Base-by-base conservation (phyloP, 345 rosid genomes). In the Eucalyptus urophylla region DNA sequence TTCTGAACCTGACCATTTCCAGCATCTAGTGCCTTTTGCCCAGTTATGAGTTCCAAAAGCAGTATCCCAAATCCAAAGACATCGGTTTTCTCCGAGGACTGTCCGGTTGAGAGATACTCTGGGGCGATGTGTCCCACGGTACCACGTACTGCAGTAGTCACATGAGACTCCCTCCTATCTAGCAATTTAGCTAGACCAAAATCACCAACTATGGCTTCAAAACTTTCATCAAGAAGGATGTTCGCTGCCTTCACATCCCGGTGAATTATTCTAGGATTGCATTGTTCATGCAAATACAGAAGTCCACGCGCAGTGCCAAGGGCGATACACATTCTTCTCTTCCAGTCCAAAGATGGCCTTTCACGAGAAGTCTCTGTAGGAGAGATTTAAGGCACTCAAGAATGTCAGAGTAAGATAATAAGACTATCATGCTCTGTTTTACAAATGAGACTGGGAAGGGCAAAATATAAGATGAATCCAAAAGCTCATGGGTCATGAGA, bases 241-340 rank as follows among this genome's bases (percentile, higher is more conserved):
- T 97, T 97, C 53, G 99, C 99, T 62, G 99, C 99, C 94, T 97
- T 97, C 81, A 97, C 99, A 86, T 97, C 99, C 91, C 99, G 93
- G 88, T 97, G 99, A 86, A 97, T 97, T 72, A 98, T 98, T 94
- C 93, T 97, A 27, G 99, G 99, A 90, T 95, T 97, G 90, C 98
- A 95, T 72, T 97, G 99, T 89, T 98, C 99, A n/a, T 98, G 99
- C 86, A 97, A 93, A 93, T 98, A 98, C 29, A 96, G 89, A 88
- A 98, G 98, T 76, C 99, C 99, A 49, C 99, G 96, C n/a, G 99
- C 96, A 86, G 99, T 94, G 13, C 98, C 99, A 2, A 93, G 90
- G 27, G 97, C 97, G 62, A 98, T 94, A 80, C 88, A 87, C 92
- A 96, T 93, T 72, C 99, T 94, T 88, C 95, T 92, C 60, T 92